Percentiles rank a stretch among this genome's conserved stretches.
Conservation (phyloP, 495 filamentous ascomycete species). For the Penicillium canescens region DNA sequence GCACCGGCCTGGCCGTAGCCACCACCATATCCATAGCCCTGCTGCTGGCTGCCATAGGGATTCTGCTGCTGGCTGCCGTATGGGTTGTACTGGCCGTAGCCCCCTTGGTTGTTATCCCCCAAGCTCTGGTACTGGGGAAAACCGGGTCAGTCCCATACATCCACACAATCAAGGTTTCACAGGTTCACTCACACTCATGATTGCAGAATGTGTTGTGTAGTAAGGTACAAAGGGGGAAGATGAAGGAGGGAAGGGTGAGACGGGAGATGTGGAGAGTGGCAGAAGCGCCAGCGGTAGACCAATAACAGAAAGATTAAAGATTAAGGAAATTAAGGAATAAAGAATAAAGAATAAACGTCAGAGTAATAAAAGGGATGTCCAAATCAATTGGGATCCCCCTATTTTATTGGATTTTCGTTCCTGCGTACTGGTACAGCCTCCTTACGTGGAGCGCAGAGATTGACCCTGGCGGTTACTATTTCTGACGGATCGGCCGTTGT, state of each 20-base stretch:
- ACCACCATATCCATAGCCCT: conserved; percentile 45
- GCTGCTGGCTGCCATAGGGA: conserved; percentile 36
- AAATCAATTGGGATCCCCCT: no score
- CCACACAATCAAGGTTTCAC: neutral
- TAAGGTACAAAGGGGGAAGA: conserved; percentile 5
- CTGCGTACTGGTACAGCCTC: no score
- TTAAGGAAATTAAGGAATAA: neutral
- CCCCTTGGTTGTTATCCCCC: conserved; percentile 35
- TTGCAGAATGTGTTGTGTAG: conserved; percentile 4
- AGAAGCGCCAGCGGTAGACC: conserved; percentile 23
- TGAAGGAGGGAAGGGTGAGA: conserved; percentile 28
- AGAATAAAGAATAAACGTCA: neutral
- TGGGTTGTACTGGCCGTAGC: conserved; percentile 65
- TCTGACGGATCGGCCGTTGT: no score
- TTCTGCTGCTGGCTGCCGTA: conserved; percentile 54
- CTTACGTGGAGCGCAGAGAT: no score
- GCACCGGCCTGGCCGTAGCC: conserved; percentile 45
- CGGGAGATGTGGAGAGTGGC: conserved; percentile 23
- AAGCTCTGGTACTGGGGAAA: conserved; percentile 34
- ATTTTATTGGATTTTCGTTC: no score
- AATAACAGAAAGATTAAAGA: neutral
- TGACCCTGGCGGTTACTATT: no score
- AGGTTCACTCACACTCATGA: conserved; percentile 37
- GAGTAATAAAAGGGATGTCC: no score
- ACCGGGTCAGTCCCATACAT: neutral